These are phyloP conservation scores for Polytolypa hystricis DNA, from an alignment of 2,329 filamentous ascomycete genomes.

Conservation along the genomic window DNA sequence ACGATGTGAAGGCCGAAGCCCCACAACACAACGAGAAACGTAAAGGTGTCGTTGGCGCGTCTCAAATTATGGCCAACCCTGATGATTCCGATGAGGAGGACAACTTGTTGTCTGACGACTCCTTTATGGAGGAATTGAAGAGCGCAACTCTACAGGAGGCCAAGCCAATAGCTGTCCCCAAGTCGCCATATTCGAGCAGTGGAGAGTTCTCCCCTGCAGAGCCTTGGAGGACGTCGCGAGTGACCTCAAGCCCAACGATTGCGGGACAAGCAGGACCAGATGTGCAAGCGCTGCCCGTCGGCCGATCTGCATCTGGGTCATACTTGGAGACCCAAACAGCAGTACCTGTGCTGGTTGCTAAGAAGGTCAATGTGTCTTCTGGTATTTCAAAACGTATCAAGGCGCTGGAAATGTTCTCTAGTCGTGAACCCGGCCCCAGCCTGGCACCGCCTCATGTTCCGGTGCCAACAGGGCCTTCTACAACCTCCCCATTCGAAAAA, in stretches of 20 bases:
- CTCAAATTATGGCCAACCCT: constrained; percentile 30
- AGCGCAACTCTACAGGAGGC: constrained; percentile 73
- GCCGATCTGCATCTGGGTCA: constrained; percentile 30
- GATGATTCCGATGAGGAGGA: constrained; percentile 34
- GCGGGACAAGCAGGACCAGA: constrained; percentile 17
- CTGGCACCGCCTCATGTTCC: constrained; percentile 21
- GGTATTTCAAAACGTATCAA: constrained; percentile 93
- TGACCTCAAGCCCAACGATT: constrained; percentile 30
- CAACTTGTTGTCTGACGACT: constrained; percentile 50
- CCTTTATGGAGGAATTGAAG: constrained; percentile 73
- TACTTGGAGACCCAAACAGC: constrained; percentile 21
- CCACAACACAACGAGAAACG: constrained; percentile 23
- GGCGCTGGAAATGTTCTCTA: constrained; percentile 67
- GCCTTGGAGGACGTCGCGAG: constrained; percentile 27
- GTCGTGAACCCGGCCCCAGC: constrained; percentile 32
- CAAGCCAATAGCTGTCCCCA: constrained; percentile 65
- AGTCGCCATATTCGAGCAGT: constrained; percentile 56
- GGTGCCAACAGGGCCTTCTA: constrained; percentile 39
- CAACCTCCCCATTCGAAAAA: constrained; percentile 49
- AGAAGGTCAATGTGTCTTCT: constrained; percentile 74
- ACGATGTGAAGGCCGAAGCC: constrained; percentile 13
- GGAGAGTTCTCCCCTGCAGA: constrained; percentile 20
- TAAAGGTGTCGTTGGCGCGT: constrained; percentile 40
- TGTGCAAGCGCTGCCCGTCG: constrained; percentile 22
- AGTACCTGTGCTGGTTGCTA: constrained; percentile 44